These are phyloP conservation scores for Boletus insuetus DNA, from an alignment of 768 basidiomycete genomes.

Conservation along the genomic window DNA sequence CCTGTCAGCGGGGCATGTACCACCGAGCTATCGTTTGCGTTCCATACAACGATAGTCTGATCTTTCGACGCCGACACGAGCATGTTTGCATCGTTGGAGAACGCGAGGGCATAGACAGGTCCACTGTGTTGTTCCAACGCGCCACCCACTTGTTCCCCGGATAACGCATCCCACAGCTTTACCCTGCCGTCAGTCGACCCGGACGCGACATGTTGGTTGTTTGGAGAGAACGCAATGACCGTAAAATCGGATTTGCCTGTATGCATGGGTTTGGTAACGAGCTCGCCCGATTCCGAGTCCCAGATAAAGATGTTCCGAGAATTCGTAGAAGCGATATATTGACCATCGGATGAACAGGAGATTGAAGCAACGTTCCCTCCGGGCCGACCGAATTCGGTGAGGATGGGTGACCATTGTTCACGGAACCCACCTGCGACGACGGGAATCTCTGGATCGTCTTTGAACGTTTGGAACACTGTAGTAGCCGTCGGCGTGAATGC, in stretches of 20 bases:
- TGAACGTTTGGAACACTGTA: slow-evolving; percentile 26
- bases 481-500: slow-evolving; percentile 31
- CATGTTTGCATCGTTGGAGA: slow-evolving; percentile 26
- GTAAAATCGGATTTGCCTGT: slow-evolving; percentile 12
- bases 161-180: slow-evolving; percentile 27
- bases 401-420: slow-evolving; percentile 31
- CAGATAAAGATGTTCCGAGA: slow-evolving; percentile 19
- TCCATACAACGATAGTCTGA: slow-evolving; percentile 28
- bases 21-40: slow-evolving; percentile 13
- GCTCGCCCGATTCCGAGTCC: slow-evolving; percentile 29
- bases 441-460: slow-evolving; percentile 23
- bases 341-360: slow-evolving; percentile 29
- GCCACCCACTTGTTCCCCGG: slow-evolving; percentile 17
- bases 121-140: slow-evolving; percentile 20
- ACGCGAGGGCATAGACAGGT: slow-evolving; percentile 26
- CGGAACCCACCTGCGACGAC: slow-evolving; percentile 29
- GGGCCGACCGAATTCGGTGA: slow-evolving; percentile 25
- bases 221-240: slow-evolving; percentile 28
- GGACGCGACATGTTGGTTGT: slow-evolving; percentile 25
- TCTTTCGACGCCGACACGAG: slow-evolving; percentile 29
- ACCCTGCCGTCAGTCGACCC: slow-evolving; percentile 22
- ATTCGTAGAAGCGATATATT: slow-evolving; percentile 27
- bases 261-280: slow-evolving; percentile 17
- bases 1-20: slow-evolving; percentile 17
- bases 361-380: slow-evolving; percentile 16